Percentiles rank a stretch among this genome's conserved stretches.
Conservation (phyloP, 139 green algal genomes). For the Chlamydomonas applanata region DNA sequence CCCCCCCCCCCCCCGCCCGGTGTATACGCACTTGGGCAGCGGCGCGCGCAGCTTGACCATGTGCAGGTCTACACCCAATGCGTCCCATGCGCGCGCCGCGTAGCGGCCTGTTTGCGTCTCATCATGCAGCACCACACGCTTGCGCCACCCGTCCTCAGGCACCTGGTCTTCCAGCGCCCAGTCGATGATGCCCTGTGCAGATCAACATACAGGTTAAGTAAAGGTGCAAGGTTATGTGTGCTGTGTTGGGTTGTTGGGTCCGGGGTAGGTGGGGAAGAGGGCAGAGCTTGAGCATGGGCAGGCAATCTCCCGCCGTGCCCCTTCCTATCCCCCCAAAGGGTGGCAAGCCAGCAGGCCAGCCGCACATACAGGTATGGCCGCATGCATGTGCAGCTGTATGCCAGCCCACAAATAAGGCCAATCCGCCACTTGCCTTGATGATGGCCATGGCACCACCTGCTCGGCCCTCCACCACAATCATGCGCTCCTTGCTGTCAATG, state of each 20-base stretch:
- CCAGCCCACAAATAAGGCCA: too few species aligned
- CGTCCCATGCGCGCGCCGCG: slow-evolving; percentile 41
- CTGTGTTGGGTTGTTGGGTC: too few species aligned
- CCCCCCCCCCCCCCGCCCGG: too few species aligned
- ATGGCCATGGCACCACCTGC: slow-evolving; percentile 32
- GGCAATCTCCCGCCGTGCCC: too few species aligned
- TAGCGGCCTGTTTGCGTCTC: slow-evolving; percentile 10
- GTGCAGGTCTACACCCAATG: slow-evolving; percentile 55
- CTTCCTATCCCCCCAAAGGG: too few species aligned
- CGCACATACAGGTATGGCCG: not conserved
- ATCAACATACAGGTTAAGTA: too few species aligned
- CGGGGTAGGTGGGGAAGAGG: too few species aligned
- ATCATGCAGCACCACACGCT: slow-evolving; percentile 29
- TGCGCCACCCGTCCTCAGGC: slow-evolving; percentile 28
- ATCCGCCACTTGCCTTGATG: slow-evolving; percentile 4
- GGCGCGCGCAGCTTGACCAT: slow-evolving; percentile 56
- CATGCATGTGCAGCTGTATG: too few species aligned
- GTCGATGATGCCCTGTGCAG: slow-evolving; percentile 29
- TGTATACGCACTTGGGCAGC: slow-evolving; percentile 21
- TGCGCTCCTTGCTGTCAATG: slow-evolving; percentile 51
- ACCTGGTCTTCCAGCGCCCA: slow-evolving; percentile 24
- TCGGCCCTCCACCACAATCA: slow-evolving; percentile 59
- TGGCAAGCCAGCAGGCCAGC: not conserved
- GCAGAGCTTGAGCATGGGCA: too few species aligned
- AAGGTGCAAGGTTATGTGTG: too few species aligned